These are phyloP conservation scores for Leishmania tropica DNA, from an alignment of 208 protist species.

Conservation along the genomic window DNA sequence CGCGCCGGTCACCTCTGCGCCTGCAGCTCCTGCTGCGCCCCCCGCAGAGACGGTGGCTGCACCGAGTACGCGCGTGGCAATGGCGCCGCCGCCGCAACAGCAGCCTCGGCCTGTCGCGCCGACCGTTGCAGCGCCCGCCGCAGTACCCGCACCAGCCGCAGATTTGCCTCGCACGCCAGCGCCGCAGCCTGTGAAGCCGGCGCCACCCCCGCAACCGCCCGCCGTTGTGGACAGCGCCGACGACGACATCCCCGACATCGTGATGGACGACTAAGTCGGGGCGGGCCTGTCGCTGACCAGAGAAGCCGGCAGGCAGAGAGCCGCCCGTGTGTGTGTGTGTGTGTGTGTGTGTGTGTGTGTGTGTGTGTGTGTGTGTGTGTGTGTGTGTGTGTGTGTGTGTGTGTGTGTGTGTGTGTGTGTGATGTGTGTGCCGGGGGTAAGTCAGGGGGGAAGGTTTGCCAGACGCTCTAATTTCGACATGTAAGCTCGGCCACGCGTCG, in stretches of 20 bases:
- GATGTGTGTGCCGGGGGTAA: too few species aligned
- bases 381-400: not conserved
- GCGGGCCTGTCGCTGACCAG: not conserved
- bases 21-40: not conserved
- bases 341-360: not conserved
- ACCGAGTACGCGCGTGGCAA: not conserved
- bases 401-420: not conserved
- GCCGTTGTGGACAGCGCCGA: slow-evolving; percentile 26
- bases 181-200: not conserved
- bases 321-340: not conserved
- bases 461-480: not conserved
- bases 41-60: not conserved
- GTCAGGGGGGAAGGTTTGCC: too few species aligned
- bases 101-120: not conserved
- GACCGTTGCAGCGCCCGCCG: not conserved
- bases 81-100: not conserved
- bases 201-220: not conserved
- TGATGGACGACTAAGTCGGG: slow-evolving; percentile 51
- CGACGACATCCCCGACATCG: slow-evolving; percentile 62
- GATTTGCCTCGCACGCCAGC: not conserved
- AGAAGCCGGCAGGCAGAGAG: not conserved
- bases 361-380: not conserved
- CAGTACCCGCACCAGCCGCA: not conserved
- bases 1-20: not conserved
- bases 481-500: not conserved